Percentiles rank a stretch among this genome's conserved stretches.
Conservation (phyloP, 305 asterid species). For the Plantago coronopus region DNA sequence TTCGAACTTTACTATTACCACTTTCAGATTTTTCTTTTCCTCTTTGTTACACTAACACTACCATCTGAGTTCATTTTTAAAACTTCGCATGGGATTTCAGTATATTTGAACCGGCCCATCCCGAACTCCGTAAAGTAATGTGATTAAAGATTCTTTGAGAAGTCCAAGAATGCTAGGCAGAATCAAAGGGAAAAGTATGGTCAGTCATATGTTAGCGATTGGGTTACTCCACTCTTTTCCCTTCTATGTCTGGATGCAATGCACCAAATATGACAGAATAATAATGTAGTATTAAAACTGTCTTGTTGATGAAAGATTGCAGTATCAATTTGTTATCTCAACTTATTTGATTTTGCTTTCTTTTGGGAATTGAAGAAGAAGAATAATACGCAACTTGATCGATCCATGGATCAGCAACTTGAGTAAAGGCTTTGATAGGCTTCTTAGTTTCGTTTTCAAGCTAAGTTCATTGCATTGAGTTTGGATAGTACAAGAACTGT, state of each 20-base stretch:
- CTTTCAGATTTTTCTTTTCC: no score
- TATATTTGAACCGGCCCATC: no score
- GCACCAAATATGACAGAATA: conserved; percentile 8
- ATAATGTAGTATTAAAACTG: background rate
- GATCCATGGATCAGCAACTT: no score
- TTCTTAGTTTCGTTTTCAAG: conserved; percentile 6
- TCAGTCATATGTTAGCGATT: conserved; percentile 16
- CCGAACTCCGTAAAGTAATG: no score
- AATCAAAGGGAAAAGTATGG: conserved; percentile 24
- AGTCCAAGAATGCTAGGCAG: conserved; percentile 27
- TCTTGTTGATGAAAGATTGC: conserved; percentile 19
- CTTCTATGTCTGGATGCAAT: conserved; percentile 23
- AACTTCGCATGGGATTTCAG: no score
- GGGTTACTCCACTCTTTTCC: background rate
- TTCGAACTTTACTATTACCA: no score
- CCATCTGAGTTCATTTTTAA: no score
- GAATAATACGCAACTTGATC: conserved; percentile 17
- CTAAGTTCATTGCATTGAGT: conserved; percentile 35
- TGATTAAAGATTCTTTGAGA: conserved; percentile 25
- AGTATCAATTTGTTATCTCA: background rate
- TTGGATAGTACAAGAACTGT: no score
- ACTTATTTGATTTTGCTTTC: background rate
- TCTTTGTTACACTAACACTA: no score
- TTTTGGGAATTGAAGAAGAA: conserved; percentile 19
- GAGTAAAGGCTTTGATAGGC: conserved; percentile 13